These are phyloP conservation scores for Cornus florida DNA, from an alignment of 148 eudicot genomes.

Conservation along the genomic window DNA sequence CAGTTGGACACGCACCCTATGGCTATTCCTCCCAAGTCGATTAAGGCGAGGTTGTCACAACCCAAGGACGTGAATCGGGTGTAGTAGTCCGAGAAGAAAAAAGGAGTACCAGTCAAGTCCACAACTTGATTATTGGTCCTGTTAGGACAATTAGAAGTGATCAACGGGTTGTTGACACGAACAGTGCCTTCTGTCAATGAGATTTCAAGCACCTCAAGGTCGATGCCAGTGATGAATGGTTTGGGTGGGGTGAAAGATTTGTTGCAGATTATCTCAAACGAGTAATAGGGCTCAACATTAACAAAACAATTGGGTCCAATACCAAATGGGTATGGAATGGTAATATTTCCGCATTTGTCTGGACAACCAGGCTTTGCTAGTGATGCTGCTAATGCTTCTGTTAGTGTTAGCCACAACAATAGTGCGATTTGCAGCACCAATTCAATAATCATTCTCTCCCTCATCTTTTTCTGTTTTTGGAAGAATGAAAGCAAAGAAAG, in stretches of 20 bases:
- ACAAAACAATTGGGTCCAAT: constrained; percentile 26
- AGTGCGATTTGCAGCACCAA: no score
- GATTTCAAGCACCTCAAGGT: constrained; percentile 21
- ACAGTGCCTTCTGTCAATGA: neutral
- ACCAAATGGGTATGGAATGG: constrained; percentile 43
- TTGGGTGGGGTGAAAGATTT: constrained; percentile 11
- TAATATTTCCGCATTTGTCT: constrained; percentile 22
- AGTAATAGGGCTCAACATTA: constrained; percentile 4
- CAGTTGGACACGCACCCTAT: constrained; percentile 36
- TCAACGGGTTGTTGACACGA: constrained; percentile 4
- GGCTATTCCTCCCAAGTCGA: neutral
- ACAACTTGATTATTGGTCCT: neutral
- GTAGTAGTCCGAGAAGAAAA: constrained; percentile 9
- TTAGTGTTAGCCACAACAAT: no score
- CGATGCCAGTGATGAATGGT: constrained; percentile 12
- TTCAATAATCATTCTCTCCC: no score
- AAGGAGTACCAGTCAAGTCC: constrained; percentile 9
- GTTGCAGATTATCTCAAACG: constrained; percentile 26
- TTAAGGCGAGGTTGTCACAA: constrained; percentile 23
- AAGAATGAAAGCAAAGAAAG: no score
- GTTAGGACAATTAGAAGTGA: neutral
- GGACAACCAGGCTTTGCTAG: constrained; percentile 27
- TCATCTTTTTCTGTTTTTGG: no score
- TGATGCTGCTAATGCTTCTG: neutral
- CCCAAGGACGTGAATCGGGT: constrained; percentile 28